Conservation (phyloP, 768 basidiomycete species). For the Podaxis carcinomalis region DNA sequence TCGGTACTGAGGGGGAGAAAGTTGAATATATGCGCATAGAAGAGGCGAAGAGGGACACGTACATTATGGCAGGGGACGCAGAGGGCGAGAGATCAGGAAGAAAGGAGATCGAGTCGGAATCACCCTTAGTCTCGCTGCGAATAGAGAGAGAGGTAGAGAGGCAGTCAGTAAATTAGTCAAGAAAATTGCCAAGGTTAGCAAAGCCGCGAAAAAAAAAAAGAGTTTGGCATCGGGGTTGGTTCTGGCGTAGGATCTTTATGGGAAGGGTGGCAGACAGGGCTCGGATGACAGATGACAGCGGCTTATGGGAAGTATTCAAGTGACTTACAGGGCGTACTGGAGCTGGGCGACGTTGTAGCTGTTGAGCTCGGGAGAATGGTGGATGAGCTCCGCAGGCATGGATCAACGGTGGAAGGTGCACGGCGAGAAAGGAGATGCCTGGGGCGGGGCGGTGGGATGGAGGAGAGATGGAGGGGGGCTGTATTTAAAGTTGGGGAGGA, state of each 20-base stretch:
- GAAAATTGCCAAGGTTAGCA: conserved; percentile 11
- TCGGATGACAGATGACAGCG: conserved; percentile 26
- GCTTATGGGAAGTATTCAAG: conserved; percentile 16
- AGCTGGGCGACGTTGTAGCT: conserved; percentile 62
- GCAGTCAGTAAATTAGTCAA: conserved; percentile 15
- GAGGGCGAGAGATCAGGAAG: conserved; percentile 44
- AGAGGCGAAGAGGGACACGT: conserved; percentile 20
- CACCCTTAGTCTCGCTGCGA: conserved; percentile 24
- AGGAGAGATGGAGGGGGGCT: conserved; percentile 9
- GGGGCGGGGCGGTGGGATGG: conserved; percentile 3
- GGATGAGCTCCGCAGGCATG: conserved; percentile 57
- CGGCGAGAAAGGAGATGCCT: background rate
- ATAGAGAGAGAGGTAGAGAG: conserved; percentile 9
- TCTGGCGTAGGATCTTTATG: conserved; percentile 11
- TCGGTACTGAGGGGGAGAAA: conserved; percentile 29
- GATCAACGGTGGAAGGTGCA: conserved; percentile 15
- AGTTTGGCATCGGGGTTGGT: conserved; percentile 1
- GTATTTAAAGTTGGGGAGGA: conserved; percentile 23
- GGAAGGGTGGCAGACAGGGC: conserved; percentile 18
- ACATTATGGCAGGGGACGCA: conserved; percentile 42
- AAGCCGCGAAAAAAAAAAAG: conserved; percentile 16
- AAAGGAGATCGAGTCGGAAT: conserved; percentile 32
- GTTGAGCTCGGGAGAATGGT: conserved; percentile 40
- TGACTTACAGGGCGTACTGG: conserved; percentile 54
- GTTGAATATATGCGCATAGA: conserved; percentile 4